A percentile compares a stretch with the other conserved stretches of the same genome.
Conservation (phyloP, 2,329 filamentous ascomycete genomes). For the Apiospora sp. region DNA sequence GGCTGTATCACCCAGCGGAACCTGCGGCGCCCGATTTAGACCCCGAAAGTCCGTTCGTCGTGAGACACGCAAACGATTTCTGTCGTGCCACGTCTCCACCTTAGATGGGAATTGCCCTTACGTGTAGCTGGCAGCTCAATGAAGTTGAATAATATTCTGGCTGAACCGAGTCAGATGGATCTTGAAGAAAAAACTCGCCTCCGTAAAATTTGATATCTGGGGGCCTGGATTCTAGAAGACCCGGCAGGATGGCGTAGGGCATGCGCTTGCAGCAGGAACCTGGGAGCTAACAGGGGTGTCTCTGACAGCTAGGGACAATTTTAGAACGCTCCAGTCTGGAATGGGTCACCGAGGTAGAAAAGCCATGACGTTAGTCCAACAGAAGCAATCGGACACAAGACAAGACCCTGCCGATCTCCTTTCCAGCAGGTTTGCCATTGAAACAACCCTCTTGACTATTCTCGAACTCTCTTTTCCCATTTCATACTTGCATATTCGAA, state of each 20-base stretch:
- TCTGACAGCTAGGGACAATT: background rate
- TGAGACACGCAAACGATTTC: background rate
- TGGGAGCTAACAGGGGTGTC: background rate
- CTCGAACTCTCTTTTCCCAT: background rate
- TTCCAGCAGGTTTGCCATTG: background rate
- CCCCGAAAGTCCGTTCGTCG: background rate
- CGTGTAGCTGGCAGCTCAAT: background rate
- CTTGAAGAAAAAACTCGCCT: background rate
- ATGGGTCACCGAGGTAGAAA: conserved; percentile 23
- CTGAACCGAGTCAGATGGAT: background rate
- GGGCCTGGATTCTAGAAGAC: conserved; percentile 4
- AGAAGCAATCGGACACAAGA: conserved; percentile 29
- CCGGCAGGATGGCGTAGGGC: background rate
- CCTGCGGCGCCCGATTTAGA: background rate
- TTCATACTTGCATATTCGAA: background rate
- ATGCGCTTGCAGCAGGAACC: conserved; percentile 8
- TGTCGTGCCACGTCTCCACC: background rate
- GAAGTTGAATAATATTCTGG: background rate
- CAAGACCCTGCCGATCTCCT: conserved; percentile 25
- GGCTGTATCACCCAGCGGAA: background rate
- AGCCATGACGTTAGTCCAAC: conserved; percentile 26
- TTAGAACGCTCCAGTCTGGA: conserved; percentile 3
- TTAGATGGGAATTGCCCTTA: background rate
- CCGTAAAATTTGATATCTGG: background rate
- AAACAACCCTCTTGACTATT: background rate